Base-by-base conservation (phyloP, 352 stramenopile species). In the Pythium rishiriense region DNA sequence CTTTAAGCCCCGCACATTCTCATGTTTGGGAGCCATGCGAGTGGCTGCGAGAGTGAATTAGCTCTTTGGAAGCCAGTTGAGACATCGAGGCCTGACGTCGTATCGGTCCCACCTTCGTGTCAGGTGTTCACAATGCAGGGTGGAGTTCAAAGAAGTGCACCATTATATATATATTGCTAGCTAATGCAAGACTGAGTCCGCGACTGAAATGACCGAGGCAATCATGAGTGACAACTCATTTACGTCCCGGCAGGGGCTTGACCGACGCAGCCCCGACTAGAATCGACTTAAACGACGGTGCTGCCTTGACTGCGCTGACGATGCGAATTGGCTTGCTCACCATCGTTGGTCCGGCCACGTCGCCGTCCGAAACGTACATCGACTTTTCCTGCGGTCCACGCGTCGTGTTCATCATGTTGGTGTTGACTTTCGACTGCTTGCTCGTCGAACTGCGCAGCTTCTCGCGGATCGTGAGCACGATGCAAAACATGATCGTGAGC, bases 401-500 rank as follows among this genome's bases (percentile, higher is more conserved):
- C 5, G 56, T 63, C 43, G 56, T 63, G 43, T 63, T 53, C 42
- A 55, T 35, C 24, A 31, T 43, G 53, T 52, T 61, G 15, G 53
- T 52, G 41, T 61, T 61, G 39, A 58, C 10, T 31, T 46, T 47
- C n/a, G 31, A 50, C 29, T 42, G 28, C 26, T 53, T 63, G 45
- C 56, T 63, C 12, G n/a, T 29, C 0, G 12, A 14, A 17, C 56
- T 63, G 29, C 46, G 46, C 21, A 65, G 19, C 39, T 65, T 65
- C 12, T 58, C 47, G 17, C 29, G 24, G 28, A 66, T 55, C 1
- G 59, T 66, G 9, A 39, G 24, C 9, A 66, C 24, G 15, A 66
- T 55, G 31, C 59, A 66, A 26, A 66, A 51, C 39, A 60, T 53
- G 26, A 66, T 45, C 26, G 60, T 68, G 31, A 68, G 42, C 8